Evolutionary conservation across 2,329 filamentous ascomycete species (phyloP), one percentile per base, ranked within the genome.

Genomic region (Metarhizium rileyi): DNA sequence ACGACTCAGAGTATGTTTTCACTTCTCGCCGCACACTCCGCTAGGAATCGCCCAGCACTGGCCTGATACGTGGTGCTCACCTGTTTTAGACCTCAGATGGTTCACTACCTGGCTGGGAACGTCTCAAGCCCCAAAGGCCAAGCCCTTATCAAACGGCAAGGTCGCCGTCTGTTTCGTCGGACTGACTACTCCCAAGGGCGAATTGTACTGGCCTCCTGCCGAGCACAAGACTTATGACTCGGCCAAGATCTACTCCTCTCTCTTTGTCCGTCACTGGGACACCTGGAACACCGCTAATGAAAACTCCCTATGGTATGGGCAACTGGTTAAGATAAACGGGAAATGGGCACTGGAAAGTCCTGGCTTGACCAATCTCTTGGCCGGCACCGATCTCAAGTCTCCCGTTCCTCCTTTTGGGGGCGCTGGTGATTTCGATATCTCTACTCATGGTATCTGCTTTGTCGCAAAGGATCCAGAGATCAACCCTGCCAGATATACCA

Each of bases 261-360:
- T 90, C 25, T 93, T 87, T 59, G 86, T 87, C 26, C 79, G 88
- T 14, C 87, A 94, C 60, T 94, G 88, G 88, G 87, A 94, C 62
- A 66, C 76, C n/a, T 94, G 84, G 68, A 72, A 82, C 25, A 81
- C 77, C 1, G 76, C 82, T 43, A 83, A 87, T 59, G 80, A 77
- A 53, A 84, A 83, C 59, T 77, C 84, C 2, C 74, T 95, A 26
- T 93, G 84, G 75, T 86, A 87, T 27, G 83, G 83, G 28, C 76
- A 77, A 5, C 63, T 93, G 44, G 70, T 66, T 55, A 71, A 70
- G 61, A 66, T 62, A 33, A 63, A 64, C 14, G 65, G 56, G 14
- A 62, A 60, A 50, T 77, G 70, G 61, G 61, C 59, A 25, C 66
- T 80, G 16, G 66, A 70, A 42, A 57, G 63, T 3, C 62, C 66